Evolutionary conservation across 2,329 filamentous ascomycete genomes (phyloP).

Genomic region (Parascedosporium putredinis): DNA sequence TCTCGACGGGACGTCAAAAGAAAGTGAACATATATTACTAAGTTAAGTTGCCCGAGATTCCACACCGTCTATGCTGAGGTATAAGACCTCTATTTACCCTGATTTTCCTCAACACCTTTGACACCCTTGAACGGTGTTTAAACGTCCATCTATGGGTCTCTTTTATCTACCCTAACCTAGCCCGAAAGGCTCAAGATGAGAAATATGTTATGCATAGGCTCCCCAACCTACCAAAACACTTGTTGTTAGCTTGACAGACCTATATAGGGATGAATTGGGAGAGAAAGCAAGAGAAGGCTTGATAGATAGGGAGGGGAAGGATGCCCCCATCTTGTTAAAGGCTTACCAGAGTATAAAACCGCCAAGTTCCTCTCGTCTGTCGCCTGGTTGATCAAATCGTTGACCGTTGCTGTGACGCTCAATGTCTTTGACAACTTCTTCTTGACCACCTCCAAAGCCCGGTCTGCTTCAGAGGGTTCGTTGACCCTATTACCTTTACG

Average conservation of each 20-base stretch:
- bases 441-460: constrained; percentile 82
- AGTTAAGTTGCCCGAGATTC: too few relatives aligned
- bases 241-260: too few relatives aligned
- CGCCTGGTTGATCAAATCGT: constrained; percentile 92
- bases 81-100: too few relatives aligned
- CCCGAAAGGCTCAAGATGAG: too few relatives aligned
- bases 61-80: too few relatives aligned
- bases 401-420: constrained; percentile 90
- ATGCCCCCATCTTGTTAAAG: not conserved
- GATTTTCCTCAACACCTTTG: too few relatives aligned
- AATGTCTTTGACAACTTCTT: constrained; percentile 94
- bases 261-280: too few relatives aligned
- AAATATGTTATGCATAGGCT: constrained; percentile 35
- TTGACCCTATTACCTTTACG: constrained; percentile 30
- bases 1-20: too few relatives aligned
- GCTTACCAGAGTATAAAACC: constrained; percentile 69
- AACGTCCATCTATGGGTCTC: too few relatives aligned
- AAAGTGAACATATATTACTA: too few relatives aligned
- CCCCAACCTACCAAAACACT: constrained; percentile 33
- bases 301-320: not conserved
- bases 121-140: too few relatives aligned
- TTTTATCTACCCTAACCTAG: too few relatives aligned
- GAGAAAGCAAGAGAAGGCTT: not conserved
- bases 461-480: constrained; percentile 67
- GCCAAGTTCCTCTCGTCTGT: constrained; percentile 89